Evolutionary conservation across 192 early-diverging fungal genomes (phyloP), one percentile per base, ranked within the genome.

Genomic region (Coemansia biformis): DNA sequence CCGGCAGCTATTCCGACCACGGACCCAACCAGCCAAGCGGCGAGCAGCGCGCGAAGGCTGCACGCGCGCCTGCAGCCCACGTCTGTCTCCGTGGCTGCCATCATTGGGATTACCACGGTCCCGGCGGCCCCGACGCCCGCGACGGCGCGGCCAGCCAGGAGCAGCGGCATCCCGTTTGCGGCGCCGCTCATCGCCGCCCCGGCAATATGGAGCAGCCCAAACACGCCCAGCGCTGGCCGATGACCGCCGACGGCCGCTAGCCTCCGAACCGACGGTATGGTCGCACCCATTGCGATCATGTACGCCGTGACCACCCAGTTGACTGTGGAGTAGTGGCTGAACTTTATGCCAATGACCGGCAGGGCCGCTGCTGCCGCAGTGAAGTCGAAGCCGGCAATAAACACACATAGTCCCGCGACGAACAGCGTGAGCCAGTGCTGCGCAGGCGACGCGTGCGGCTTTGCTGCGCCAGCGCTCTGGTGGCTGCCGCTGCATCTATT

Each of bases 281-380:
- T 46, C 1, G 55, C 62, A 0, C 69, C 68, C 17, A 74, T 41
- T 3, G 70, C 65, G 33, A 81, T 54, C 42, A 79, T 45, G 36
- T 78, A 78, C 3, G 73, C 73, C 5, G 79, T 84, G n/a, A 85
- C 81, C 21, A 96, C 78, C 88, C 90, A 93, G 21, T 86, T 66
- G 32, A 88, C 79, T 19, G 82, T 68, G 26, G 74, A 73, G 33
- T 85, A 70, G 73, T 78, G 79, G 18, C 74, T 55, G 35, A 92
- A 87, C 28, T 92, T 85, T n/a, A 58, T 45, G 13, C 81, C 80
- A 37, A 96, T 86, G 0, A 51, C 65, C 12, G 84, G 79, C 38
- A 90, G 48, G 5, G 89, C 78, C 0, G 86, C 84, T 13, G 86
- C 72, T 31, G 93, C 77, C 30, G 93, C 86, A 3, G 86, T 86